Evolutionary conservation across 2,329 filamentous ascomycete genomes (phyloP).

Genomic region (Neonectria punicea): DNA sequence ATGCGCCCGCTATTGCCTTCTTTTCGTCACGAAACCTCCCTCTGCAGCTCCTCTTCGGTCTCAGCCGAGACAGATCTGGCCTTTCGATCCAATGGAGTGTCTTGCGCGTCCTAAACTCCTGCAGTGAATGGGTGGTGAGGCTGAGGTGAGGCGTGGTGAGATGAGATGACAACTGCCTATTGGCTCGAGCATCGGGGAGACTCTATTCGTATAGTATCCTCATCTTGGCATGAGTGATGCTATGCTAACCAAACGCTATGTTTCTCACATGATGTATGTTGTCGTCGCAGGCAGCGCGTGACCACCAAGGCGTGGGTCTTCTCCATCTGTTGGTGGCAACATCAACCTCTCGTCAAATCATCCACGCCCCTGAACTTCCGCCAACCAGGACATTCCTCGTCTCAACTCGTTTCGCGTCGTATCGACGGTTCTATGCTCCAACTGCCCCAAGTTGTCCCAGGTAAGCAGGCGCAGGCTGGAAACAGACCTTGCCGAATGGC

Average conservation of each 20-base stretch:
- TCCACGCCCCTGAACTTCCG: slow-evolving; percentile 1
- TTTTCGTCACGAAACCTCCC: neutral
- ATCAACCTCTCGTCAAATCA: slow-evolving; percentile 6
- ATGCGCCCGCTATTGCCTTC: slow-evolving; percentile 4
- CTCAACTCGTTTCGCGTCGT: neutral
- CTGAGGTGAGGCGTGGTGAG: neutral
- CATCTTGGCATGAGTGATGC: neutral
- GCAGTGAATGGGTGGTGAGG: neutral
- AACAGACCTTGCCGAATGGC: slow-evolving; percentile 1
- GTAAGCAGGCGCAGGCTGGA: neutral
- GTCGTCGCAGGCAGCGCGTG: neutral
- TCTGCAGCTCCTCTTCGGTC: slow-evolving; percentile 10
- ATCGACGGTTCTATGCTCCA: neutral
- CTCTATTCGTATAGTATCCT: neutral
- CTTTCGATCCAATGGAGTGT: neutral
- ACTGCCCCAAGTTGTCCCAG: neutral
- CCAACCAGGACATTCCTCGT: slow-evolving; percentile 12
- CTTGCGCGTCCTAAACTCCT: neutral
- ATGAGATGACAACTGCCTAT: neutral
- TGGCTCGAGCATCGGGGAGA: neutral
- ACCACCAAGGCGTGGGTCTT: neutral
- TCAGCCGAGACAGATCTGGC: slow-evolving; percentile 10
- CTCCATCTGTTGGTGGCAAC: slow-evolving; percentile 5
- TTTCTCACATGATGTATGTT: slow-evolving; percentile 1
- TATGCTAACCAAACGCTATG: neutral